A percentile compares a stretch with the other conserved stretches of the same genome.
Conservation (phyloP, 768 basidiomycete genomes). For the Suillus paluster region DNA sequence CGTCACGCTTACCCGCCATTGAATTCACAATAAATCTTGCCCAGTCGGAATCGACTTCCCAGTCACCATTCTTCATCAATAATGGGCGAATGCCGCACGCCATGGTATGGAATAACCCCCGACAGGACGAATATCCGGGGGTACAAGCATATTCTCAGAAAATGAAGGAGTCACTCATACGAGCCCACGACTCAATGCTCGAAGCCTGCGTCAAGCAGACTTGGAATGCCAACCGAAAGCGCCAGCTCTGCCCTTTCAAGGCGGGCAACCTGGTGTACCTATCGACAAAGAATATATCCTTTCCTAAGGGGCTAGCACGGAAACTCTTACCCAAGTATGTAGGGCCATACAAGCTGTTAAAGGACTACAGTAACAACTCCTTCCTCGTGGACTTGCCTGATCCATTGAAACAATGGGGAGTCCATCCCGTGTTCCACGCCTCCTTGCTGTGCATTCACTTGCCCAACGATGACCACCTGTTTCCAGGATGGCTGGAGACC, state of each 20-base stretch:
- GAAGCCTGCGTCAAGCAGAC: slow-evolving; percentile 39
- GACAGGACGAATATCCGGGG: too few relatives aligned
- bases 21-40: slow-evolving; percentile 42
- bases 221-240: slow-evolving; percentile 27
- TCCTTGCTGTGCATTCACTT: too few relatives aligned
- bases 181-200: slow-evolving; percentile 38
- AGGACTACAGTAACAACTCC: too few relatives aligned
- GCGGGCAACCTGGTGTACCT: too few relatives aligned
- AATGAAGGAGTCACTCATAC: slow-evolving; percentile 33
- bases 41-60: slow-evolving; percentile 37
- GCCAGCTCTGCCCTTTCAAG: too few relatives aligned
- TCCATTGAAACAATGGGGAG: not conserved
- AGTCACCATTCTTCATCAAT: slow-evolving; percentile 41
- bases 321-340: too few relatives aligned
- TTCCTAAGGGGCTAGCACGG: too few relatives aligned
- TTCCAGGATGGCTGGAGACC: too few relatives aligned
- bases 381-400: not conserved
- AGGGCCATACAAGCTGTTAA: too few relatives aligned
- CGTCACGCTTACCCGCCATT: too few relatives aligned
- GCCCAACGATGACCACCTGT: too few relatives aligned
- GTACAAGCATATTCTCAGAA: slow-evolving; percentile 29
- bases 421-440: not conserved
- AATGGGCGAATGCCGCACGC: slow-evolving; percentile 32
- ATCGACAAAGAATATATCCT: too few relatives aligned
- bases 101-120: slow-evolving; percentile 31